Percentiles rank a stretch among this genome's conserved stretches.
Evolutionary conservation across 192 early-diverging fungal genomes (phyloP).

Genomic region (Kappamyces sp.): DNA sequence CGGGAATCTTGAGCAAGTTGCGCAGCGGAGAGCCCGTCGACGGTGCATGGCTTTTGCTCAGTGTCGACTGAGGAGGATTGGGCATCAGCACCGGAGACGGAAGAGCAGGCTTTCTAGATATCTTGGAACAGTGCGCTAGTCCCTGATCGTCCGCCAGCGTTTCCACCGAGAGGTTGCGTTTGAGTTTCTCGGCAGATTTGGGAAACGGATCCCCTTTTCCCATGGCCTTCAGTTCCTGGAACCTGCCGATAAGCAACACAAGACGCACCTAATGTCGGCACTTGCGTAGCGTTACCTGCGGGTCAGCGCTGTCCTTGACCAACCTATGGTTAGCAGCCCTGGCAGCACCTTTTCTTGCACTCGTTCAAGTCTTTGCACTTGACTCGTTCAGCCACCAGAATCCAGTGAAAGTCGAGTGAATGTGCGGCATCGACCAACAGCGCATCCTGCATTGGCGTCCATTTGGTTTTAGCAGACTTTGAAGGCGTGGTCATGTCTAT

Average conservation of each 20-base stretch:
- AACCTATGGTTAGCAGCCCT: conserved; percentile 1
- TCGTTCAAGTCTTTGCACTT: not conserved
- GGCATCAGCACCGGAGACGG: too few relatives aligned
- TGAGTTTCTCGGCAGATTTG: too few relatives aligned
- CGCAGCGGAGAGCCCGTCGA: too few relatives aligned
- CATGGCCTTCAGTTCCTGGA: too few relatives aligned
- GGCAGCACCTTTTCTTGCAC: conserved; percentile 2
- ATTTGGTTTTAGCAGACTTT: not conserved
- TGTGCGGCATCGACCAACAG: conserved; percentile 12
- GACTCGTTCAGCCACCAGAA: not conserved
- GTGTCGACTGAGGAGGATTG: too few relatives aligned
- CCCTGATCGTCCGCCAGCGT: too few relatives aligned
- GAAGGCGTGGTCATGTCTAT: not conserved
- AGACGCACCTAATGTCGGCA: conserved; percentile 2
- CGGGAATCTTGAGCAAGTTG: too few relatives aligned
- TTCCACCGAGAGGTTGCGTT: too few relatives aligned
- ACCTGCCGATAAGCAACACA: not conserved
- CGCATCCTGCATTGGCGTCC: conserved; percentile 7
- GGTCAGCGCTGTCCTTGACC: conserved; percentile 5
- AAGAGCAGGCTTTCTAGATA: too few relatives aligned
- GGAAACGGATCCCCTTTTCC: too few relatives aligned
- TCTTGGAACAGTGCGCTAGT: too few relatives aligned
- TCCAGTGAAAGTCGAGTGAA: conserved; percentile 2
- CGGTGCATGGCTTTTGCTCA: too few relatives aligned
- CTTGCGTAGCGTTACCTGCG: not conserved